Evolutionary conservation across 805 yeast species (phyloP).

Genomic region (Teunomyces aglyptinius): DNA sequence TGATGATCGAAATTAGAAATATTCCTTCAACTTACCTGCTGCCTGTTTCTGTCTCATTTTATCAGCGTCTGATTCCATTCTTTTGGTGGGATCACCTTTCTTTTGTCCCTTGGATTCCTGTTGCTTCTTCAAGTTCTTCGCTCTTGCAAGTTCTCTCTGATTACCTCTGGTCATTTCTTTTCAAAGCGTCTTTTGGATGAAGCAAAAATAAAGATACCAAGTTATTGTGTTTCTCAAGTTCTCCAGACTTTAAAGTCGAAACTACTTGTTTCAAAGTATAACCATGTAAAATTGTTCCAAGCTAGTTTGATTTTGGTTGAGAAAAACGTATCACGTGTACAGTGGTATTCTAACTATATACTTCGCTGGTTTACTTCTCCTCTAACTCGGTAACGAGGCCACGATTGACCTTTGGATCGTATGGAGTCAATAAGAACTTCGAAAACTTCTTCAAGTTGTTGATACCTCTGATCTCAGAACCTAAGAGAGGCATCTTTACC

Average conservation of each 20-base stretch:
- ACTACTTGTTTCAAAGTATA: not conserved
- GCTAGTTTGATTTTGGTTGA: not conserved
- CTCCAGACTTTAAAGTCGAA: not conserved
- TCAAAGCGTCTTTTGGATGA: not conserved
- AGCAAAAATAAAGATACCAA: not conserved
- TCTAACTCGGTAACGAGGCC: conserved; percentile 53
- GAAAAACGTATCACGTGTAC: conserved; percentile 2
- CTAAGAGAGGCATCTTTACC: conserved; percentile 92
- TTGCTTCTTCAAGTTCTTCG: conserved; percentile 79
- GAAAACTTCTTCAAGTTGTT: conserved; percentile 83
- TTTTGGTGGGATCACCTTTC: conserved; percentile 82
- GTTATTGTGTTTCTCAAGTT: not conserved
- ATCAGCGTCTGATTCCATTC: conserved; percentile 89
- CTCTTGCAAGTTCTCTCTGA: conserved; percentile 92
- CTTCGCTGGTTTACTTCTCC: conserved; percentile 32
- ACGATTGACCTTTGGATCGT: conserved; percentile 63
- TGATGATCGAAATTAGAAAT: not conserved
- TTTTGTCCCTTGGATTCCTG: conserved; percentile 59
- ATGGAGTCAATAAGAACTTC: conserved; percentile 73
- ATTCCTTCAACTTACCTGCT: conserved; percentile 52
- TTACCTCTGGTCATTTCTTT: conserved; percentile 86
- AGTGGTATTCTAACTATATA: not conserved
- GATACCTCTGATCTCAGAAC: conserved; percentile 92
- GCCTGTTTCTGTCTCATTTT: conserved; percentile 87
- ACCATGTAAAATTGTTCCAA: not conserved